Evolutionary conservation across 768 basidiomycete species (phyloP).

Genomic region (Kwoniella mangroviensis): DNA sequence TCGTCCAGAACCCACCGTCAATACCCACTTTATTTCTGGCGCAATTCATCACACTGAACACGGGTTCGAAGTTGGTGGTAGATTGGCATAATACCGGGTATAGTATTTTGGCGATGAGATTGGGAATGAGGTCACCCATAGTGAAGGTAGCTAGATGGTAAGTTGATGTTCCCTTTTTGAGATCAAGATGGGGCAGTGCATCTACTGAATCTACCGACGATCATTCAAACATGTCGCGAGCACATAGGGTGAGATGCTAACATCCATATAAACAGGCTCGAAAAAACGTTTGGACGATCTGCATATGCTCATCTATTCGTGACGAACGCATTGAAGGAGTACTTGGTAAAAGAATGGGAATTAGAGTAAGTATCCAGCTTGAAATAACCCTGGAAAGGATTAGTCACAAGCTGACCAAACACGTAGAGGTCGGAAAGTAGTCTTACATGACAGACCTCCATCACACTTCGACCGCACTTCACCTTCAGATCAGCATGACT

Average conservation of each 20-base stretch:
- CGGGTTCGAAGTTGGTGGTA: constrained; percentile 85
- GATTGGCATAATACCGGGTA: constrained; percentile 99
- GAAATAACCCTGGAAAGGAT: not conserved
- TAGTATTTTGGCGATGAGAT: constrained; percentile 81
- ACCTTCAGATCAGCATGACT: constrained; percentile 76
- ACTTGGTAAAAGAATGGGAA: constrained; percentile 72
- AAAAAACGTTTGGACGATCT: constrained; percentile 72
- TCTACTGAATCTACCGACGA: too few species aligned
- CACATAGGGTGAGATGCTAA: not conserved
- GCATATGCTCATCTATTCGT: constrained; percentile 95
- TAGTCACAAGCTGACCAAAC: not conserved
- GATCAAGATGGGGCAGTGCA: too few species aligned
- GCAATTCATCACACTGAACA: constrained; percentile 70
- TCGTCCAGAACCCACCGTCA: constrained; percentile 98
- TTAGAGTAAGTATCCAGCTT: constrained; percentile 66
- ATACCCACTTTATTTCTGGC: constrained; percentile 90
- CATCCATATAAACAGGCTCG: constrained; percentile 68
- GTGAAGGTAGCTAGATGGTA: constrained; percentile 78
- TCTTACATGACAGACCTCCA: constrained; percentile 90
- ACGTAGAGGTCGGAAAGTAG: constrained; percentile 72
- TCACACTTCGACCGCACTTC: constrained; percentile 75
- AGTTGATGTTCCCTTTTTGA: constrained; percentile 21
- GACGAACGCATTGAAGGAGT: constrained; percentile 79
- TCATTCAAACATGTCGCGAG: too few species aligned
- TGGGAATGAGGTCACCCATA: constrained; percentile 71